Base-by-base conservation (phyloP, 1,139 yeast species). In the Sugiyamaella pinicola region DNA sequence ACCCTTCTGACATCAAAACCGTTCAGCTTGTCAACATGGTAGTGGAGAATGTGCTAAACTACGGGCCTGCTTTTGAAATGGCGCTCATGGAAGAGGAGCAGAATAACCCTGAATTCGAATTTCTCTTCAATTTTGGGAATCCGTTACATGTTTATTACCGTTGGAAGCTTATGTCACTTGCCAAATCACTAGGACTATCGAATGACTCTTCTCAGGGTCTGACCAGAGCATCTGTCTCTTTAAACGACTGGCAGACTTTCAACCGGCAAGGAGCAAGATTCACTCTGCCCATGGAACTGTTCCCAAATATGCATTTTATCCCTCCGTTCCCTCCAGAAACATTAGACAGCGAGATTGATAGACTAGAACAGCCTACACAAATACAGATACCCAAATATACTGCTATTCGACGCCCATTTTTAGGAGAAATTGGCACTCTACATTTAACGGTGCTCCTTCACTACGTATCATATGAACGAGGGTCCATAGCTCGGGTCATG, bases 401-500 rank as follows among this genome's bases (percentile, higher is more conserved):
- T n/a, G n/a, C n/a, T n/a, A n/a, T 3, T 7, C 4, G 3, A 26
- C 31, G 33, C 49, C 52, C 51, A 44, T 53, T 38, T 50, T 55
- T 57, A 42, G 57, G 57, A 29, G 47, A 33, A 19, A 28, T 44
- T 22, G 46, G 35, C 3, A 15, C 47, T 21, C 47, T 50, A 18
- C 68, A 64, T 44, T 51, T 65, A 39, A 52, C 54, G 29, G 54
- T 61, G 12, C 60, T 65, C 13, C 53, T 65, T 33, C 61, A 59
- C 47, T 61, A 64, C 46, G 56, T 59, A n/a, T 55, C 66, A 12
- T 49, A 53, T 42, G 60, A 65, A 13, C 55, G 70, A 15, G 68
- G 69, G 9, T 57, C 64, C 8, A 63, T 67, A 21, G 70, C 70
- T 4, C 59, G 69, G 9, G 58, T 64, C 22, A 63, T 62, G 59